These are phyloP conservation scores for Mortierella alpina DNA, from an alignment of 192 early-diverging fungal species.

Conservation along the genomic window DNA sequence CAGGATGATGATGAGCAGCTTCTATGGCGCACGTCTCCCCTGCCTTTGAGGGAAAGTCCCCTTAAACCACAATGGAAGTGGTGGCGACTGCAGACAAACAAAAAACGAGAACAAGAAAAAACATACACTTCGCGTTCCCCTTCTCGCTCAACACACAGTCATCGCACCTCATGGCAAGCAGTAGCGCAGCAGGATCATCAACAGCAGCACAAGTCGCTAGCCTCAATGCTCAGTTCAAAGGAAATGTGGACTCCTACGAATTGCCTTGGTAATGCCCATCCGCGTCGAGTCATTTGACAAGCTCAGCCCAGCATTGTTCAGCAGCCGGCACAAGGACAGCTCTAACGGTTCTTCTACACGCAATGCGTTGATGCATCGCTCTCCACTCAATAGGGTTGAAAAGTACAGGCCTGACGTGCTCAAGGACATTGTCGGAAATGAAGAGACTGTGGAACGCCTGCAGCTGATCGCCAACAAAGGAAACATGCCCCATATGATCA, in stretches of 20 bases:
- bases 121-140: background rate
- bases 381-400: conserved; percentile 75
- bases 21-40: background rate
- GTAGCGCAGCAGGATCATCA: conserved; percentile 12
- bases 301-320: too few relatives aligned
- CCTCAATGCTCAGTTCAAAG: conserved; percentile 55
- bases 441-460: conserved; percentile 89
- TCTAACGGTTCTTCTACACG: conserved; percentile 6
- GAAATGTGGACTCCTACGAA: conserved; percentile 63
- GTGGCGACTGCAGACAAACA: conserved; percentile 6
- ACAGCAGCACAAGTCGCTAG: conserved; percentile 41
- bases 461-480: conserved; percentile 88
- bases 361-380: conserved; percentile 57
- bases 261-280: conserved; percentile 58
- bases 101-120: background rate
- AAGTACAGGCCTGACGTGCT: conserved; percentile 91
- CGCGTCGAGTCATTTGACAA: background rate
- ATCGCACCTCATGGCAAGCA: conserved; percentile 21
- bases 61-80: conserved; percentile 8
- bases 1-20: background rate
- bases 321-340: too few relatives aligned
- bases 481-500: conserved; percentile 96
- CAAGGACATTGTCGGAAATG: conserved; percentile 94
- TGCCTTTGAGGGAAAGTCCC: background rate
- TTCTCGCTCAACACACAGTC: background rate